Base-by-base conservation (phyloP, 2,329 filamentous ascomycete species). In the Fusarium continuum region DNA sequence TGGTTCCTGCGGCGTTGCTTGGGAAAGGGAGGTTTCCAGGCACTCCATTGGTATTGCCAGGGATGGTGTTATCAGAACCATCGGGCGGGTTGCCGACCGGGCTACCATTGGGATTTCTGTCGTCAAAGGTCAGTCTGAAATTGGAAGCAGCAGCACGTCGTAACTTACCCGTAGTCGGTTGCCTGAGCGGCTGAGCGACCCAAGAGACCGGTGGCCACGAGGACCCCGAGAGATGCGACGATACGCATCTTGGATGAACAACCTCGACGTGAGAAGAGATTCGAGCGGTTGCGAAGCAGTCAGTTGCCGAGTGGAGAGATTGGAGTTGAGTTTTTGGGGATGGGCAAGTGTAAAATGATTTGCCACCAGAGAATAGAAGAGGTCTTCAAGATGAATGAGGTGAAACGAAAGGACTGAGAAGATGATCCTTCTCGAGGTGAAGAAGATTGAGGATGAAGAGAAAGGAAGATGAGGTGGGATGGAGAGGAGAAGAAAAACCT, bases 241-340 rank as follows among this genome's bases (percentile, higher is more conserved):
- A 72, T 67, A 71, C 77, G 79, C 80, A 82, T 82, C 67, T 64
- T 74, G 68, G 41, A 46, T 46, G 46, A 52, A 29, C 45, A 16
- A 39, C 46, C 56, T 61, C 49, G 38, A 39, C 17, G 32, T 48
- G 26, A 34, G 10, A 35, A 36, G 26, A 31, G 10, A 45, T 10
- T 14, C 29, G 29, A 45, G 20, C 16, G 11, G 31, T 43, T 48
- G 22, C 34, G 34, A 43, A 38, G 25, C 13, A 7, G 23, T n/a
- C 6, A 34, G 44, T 34, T 45, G 40, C 34, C 14, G 20, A 25
- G 31, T 31, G 26, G 39, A 32, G 20, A 34, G 28, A 17, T 14
- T 39, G 22, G 31, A 29, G 45, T 19, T 23, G 20, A 48, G 34
- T 16, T 34, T 40, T 10, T 47, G 38, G 34, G 35, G 28, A 38